Base-by-base conservation (phyloP, 495 filamentous ascomycete genomes). In the Cercophora newfieldiana region DNA sequence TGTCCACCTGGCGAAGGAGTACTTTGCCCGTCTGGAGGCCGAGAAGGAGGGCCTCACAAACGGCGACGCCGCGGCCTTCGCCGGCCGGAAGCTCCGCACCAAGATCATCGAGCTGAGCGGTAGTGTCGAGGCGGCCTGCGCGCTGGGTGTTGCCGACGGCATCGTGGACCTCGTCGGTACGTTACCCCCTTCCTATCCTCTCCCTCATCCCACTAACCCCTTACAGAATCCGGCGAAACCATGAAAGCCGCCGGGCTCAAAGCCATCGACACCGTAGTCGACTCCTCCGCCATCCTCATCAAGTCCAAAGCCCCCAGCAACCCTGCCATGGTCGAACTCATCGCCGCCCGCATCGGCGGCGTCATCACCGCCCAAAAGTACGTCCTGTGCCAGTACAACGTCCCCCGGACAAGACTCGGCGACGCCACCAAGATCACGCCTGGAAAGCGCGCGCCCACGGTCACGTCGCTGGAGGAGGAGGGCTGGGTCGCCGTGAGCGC, bases 211-310 rank as follows among this genome's bases (percentile, higher is more conserved):
- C 12, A 63, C 64, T 65, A 25, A 65, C 6, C 44, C 30, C 16
- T 8, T 31, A 4, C 65, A 97, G 95, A 99, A 86, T 99, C 95
- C 44, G 95, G 95, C 56, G 94, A 97, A 74, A 99, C 95, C 12
- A 99, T 99, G 95, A 92, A 90, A 72, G 95, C 93, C 2, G 94
- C 94, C 33, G 96, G 96, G n/a, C 84, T 99, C 50, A 96, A 95
- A 77, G 87, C 96, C 66, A 97, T 99, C 72, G 93, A 93, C 67
- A 99, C 95, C 1, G 93, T 99, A 19, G 83, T 97, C 28, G 87
- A 90, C 60, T 92, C 89, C 62, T 92, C 88, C 3, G 93, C 95
- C 25, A 86, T 97, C 26, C 85, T 99, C 33, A 93, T 99, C 81
- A 94, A 94, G 79, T 97, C 94, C 31, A 94, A 89, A 69, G 83